Evolutionary conservation across 352 stramenopile species (phyloP), one percentile per base, ranked within the genome.

Genomic region (Nothophytophthora sp.): DNA sequence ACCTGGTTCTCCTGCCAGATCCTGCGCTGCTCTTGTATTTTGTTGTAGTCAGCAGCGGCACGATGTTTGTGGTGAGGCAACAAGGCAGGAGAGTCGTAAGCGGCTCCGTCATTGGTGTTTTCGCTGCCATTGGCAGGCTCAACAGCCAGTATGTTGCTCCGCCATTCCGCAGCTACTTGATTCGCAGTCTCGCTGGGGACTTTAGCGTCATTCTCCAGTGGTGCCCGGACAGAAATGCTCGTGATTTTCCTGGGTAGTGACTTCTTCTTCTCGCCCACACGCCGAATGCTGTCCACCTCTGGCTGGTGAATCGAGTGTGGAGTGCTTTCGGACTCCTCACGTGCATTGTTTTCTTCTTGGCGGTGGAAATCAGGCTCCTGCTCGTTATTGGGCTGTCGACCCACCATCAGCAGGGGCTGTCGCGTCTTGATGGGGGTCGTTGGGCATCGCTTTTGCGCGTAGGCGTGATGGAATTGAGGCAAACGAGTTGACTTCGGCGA

Each of bases 1-100:
- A 79, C 70, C 67, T 90, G 79, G 34, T 92, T 90, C 38, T 90
- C 81, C n/a, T 80, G 60, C 67, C 67, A 88, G 25, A 92, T 92
- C 27, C 81, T 83, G 22, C 72, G 50, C 39, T 90, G 77, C 45
- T 87, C 73, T 44, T 88, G 76, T 42, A 70, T 79, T 48, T 76
- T 83, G 57, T 81, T 73, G 53, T 83, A 88, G 41, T 90, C 79
- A 7, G 63, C 43, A 4, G 35, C 35, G 5, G 48, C 24, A 1
- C 18, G 45, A 33, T 68, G 52, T 45, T 46, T 71, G 34, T 43
- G 64, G 12, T 53, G 44, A 24, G 34, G 52, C 13, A 61, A 28
- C 7, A 44, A 25, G 4, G 48, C 41, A 15, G 51, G 47, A 44
- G 56, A 46, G 27, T 68, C 48, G 10, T 71, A 62, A 16, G 49